Evolutionary conservation across 75 land plant genomes (phyloP), one percentile per base, ranked within the genome.

Genomic region (Cupressus sempervirens): DNA sequence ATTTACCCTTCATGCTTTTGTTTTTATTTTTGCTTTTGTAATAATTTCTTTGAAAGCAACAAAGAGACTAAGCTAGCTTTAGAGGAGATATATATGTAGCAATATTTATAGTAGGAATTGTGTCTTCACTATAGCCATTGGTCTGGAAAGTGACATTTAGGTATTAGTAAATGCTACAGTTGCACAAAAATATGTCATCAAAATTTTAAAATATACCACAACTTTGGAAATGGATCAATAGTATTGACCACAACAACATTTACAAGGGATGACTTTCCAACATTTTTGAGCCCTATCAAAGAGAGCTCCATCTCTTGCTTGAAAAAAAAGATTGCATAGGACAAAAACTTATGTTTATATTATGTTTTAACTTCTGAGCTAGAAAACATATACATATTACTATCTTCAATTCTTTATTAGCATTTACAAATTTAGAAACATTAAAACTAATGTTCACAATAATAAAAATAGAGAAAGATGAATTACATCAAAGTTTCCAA

Each of bases 291-390:
- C 26, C 98, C 98, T 38, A 96, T 89, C 36, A 96, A 87, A 30
- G 98, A 95, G 68, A 96, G 93, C 85, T 96, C 98, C 98, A 96
- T 96, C 83, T 96, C 98, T 87, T 96, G 98, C 83, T 94, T 95
- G 90, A 95, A 96, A 82, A 96, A n/a, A 96, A 23, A 96, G 85
- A 87, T 97, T 96, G 93, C 88, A 88, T 67, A 72, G 65, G 40
- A 80, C 54, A 40, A 7, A 46, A 14, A 20, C 0, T 77, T 29
- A 6, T 13, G 34, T 30, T 38, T 62, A 35, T 11, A 10, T 40
- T 54, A 85, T 70, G 80, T 65, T 35, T 38, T 50, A 83, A 13
- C 9, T 48, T 48, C 11, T 10, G 50, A 48, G 50, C 10, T 48
- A 29, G 23, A 6, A 50, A 67, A 18, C 1, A n/a, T 40, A 84